Evolutionary conservation across 2,329 filamentous ascomycete species (phyloP).

Genomic region (Talaromyces sp.): DNA sequence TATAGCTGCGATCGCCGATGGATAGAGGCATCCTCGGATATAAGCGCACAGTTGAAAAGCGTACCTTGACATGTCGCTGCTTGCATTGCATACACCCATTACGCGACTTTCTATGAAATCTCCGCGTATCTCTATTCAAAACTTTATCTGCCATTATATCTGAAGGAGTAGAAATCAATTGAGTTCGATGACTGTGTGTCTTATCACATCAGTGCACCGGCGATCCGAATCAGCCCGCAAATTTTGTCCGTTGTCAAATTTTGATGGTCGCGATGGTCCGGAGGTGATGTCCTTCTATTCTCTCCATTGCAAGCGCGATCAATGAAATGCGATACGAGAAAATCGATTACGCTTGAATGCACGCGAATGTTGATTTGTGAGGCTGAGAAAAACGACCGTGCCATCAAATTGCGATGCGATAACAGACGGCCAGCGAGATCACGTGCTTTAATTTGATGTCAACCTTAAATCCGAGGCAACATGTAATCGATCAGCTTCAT

Average conservation of each 20-base stretch:
- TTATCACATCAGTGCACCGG: not conserved
- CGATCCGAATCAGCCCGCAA: not conserved
- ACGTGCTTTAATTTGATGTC: too few relatives aligned
- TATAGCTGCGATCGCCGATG: not conserved
- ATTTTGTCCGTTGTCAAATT: not conserved
- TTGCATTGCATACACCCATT: conserved; percentile 20
- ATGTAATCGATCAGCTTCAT: too few relatives aligned
- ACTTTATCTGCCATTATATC: conserved; percentile 2
- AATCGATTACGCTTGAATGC: too few relatives aligned
- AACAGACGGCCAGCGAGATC: too few relatives aligned
- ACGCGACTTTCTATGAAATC: conserved; percentile 19
- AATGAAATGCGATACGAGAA: too few relatives aligned
- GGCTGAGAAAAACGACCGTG: too few relatives aligned
- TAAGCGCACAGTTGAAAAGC: not conserved
- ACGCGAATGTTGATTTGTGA: too few relatives aligned
- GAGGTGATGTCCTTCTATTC: too few relatives aligned
- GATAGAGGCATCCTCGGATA: not conserved
- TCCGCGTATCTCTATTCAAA: conserved; percentile 13
- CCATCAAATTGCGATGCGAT: too few relatives aligned
- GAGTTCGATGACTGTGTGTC: too few relatives aligned
- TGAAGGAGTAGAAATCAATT: not conserved
- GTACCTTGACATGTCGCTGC: conserved; percentile 20
- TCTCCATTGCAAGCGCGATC: too few relatives aligned
- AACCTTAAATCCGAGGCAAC: too few relatives aligned
- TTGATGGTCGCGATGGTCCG: not conserved